Percentiles rank a stretch among this genome's conserved stretches.
phyloP scores from a whole-genome alignment of 2,329 filamentous ascomycete genomes.

The Penicillium thymicola region DNA sequence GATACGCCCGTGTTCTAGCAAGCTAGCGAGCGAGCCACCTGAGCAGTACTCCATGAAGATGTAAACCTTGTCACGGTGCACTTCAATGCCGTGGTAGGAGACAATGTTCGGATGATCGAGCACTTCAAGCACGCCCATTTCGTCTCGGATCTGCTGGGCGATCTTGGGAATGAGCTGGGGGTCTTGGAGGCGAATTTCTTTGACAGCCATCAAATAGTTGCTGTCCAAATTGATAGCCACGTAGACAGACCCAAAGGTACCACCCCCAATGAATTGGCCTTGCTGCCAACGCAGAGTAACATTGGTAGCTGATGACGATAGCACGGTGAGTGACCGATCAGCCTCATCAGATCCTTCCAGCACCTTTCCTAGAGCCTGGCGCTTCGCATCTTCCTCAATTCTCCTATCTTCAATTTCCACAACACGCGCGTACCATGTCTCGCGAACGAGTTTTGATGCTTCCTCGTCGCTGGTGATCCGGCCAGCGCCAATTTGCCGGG shows the following conservation, averaged over 20 bases:
- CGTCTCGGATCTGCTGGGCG: slow-evolving; percentile 88
- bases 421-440: slow-evolving; percentile 71
- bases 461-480: slow-evolving; percentile 76
- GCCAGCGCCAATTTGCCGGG: slow-evolving; percentile 75
- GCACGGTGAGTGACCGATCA: slow-evolving; percentile 86
- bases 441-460: slow-evolving; percentile 68
- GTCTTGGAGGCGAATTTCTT: slow-evolving; percentile 95
- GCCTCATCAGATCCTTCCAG: slow-evolving; percentile 94
- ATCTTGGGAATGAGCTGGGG: slow-evolving; percentile 94
- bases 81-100: slow-evolving; percentile 95
- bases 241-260: slow-evolving; percentile 96
- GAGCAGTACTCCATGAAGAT: slow-evolving; percentile 99
- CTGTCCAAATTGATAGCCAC: slow-evolving; percentile 96
- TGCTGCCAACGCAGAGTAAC: slow-evolving; percentile 97
- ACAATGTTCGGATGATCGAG: slow-evolving; percentile 97
- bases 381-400: slow-evolving; percentile 75
- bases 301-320: slow-evolving; percentile 92
- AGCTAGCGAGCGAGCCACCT: slow-evolving; percentile 81
- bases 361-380: slow-evolving; percentile 83
- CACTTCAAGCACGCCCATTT: slow-evolving; percentile 94
- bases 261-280: slow-evolving; percentile 95
- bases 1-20: slow-evolving; percentile 93
- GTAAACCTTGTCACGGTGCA: slow-evolving; percentile 98
- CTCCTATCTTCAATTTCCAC: slow-evolving; percentile 73
- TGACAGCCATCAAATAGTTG: slow-evolving; percentile 95